These are phyloP conservation scores for Apocynum venetum DNA, from an alignment of 257 asterid species.

Conservation along the genomic window DNA sequence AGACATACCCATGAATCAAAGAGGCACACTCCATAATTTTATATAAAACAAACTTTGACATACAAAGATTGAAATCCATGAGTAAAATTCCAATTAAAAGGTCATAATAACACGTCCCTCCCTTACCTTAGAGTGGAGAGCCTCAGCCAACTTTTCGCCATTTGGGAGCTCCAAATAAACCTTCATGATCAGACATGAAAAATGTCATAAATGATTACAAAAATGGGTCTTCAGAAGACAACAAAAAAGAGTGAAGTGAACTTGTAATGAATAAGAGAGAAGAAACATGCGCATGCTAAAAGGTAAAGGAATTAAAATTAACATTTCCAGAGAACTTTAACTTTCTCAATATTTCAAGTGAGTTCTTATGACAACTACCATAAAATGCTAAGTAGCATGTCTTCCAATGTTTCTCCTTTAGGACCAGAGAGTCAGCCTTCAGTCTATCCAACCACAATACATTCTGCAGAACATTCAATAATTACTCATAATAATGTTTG, in stretches of 20 bases:
- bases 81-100: background rate
- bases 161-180: slow-evolving; percentile 86
- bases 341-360: background rate
- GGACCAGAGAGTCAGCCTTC: background rate
- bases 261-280: background rate
- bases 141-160: slow-evolving; percentile 76
- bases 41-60: slow-evolving; percentile 11
- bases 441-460: background rate
- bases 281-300: background rate
- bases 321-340: background rate
- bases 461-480: background rate
- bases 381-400: background rate
- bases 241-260: background rate
- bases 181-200: slow-evolving; percentile 40
- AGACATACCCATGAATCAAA: slow-evolving; percentile 16
- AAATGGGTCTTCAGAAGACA: background rate
- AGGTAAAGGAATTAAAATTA: background rate
- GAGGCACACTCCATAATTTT: slow-evolving; percentile 19
- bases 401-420: background rate
- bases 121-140: slow-evolving; percentile 81
- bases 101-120: background rate
- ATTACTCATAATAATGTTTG: background rate
- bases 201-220: background rate
- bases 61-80: slow-evolving; percentile 14
- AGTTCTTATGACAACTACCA: background rate